phyloP scores from a whole-genome alignment of 2,329 filamentous ascomycete species.

The Trichophyton equinum region DNA sequence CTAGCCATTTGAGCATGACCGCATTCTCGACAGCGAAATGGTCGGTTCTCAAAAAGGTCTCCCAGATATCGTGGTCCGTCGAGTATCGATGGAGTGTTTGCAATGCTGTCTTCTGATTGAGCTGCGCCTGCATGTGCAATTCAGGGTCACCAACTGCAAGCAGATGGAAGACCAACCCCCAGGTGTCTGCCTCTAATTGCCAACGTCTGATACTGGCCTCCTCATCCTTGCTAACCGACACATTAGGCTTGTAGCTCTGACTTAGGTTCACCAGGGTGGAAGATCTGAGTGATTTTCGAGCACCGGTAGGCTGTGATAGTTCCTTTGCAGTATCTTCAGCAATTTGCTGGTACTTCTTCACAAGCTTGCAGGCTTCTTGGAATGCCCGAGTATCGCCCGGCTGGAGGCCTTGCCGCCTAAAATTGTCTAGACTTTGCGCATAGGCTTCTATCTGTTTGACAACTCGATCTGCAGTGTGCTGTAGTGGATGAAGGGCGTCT shows the following conservation, averaged over 20 bases:
- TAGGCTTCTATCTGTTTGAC: slow-evolving; percentile 79
- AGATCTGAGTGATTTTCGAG: slow-evolving; percentile 19
- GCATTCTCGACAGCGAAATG: slow-evolving; percentile 64
- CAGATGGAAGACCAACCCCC: slow-evolving; percentile 69
- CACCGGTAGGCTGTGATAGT: slow-evolving; percentile 29
- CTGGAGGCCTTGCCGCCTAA: slow-evolving; percentile 38
- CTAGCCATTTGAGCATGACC: slow-evolving; percentile 73
- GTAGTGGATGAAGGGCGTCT: slow-evolving; percentile 47
- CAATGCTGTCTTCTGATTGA: slow-evolving; percentile 29
- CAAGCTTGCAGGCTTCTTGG: slow-evolving; percentile 55
- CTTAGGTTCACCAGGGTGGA: not conserved
- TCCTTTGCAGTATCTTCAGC: slow-evolving; percentile 39
- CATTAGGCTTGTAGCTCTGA: not conserved
- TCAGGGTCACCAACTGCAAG: slow-evolving; percentile 55
- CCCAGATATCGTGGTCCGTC: slow-evolving; percentile 51
- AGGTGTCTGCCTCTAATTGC: slow-evolving; percentile 77
- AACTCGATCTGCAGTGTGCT: slow-evolving; percentile 53
- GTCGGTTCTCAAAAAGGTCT: slow-evolving; percentile 62
- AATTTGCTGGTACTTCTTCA: slow-evolving; percentile 50
- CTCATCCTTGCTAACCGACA: slow-evolving; percentile 20
- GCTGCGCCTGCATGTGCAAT: slow-evolving; percentile 27
- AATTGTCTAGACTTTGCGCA: slow-evolving; percentile 68
- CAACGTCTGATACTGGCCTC: slow-evolving; percentile 46
- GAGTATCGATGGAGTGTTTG: slow-evolving; percentile 44
- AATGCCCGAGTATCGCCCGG: slow-evolving; percentile 41